phyloP scores from a whole-genome alignment of 2,329 filamentous ascomycete genomes.

The Phialophora verrucosa region DNA sequence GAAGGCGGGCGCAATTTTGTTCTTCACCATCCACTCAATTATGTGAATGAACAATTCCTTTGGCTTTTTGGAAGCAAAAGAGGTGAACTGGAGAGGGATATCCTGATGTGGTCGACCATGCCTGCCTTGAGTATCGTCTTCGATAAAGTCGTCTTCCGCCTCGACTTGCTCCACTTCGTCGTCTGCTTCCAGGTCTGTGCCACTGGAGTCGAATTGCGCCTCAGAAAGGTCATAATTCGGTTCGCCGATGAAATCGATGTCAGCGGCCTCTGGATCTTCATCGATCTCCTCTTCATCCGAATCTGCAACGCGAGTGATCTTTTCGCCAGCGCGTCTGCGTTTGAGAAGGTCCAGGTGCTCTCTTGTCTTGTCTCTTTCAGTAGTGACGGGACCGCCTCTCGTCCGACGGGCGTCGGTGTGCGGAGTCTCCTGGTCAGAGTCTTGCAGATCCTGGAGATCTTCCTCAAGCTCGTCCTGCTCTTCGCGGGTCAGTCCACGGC shows the following conservation, averaged over 20 bases:
- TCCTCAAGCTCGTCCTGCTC: conserved; percentile 52
- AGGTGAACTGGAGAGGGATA: conserved; percentile 73
- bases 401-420: conserved; percentile 48
- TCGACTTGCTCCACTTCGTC: conserved; percentile 50
- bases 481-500: conserved; percentile 36
- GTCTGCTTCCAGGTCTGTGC: conserved; percentile 31
- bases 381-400: conserved; percentile 48
- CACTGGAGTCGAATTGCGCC: conserved; percentile 21
- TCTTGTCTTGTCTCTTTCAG: conserved; percentile 47
- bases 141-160: conserved; percentile 67
- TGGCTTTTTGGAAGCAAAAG: conserved; percentile 68
- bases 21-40: conserved; percentile 81
- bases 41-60: conserved; percentile 75
- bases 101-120: conserved; percentile 63
- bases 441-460: conserved; percentile 52
- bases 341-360: conserved; percentile 52
- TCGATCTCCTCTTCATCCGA: conserved; percentile 40
- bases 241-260: conserved; percentile 35
- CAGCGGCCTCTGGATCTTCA: conserved; percentile 35
- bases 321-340: conserved; percentile 51
- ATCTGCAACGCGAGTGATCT: conserved; percentile 42
- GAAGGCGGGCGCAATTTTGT: conserved; percentile 75
- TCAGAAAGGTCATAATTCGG: conserved; percentile 12
- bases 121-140: conserved; percentile 61
- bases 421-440: conserved; percentile 47